These are phyloP conservation scores for Xylaria sp. DNA, from an alignment of 2,329 filamentous ascomycete genomes.

Conservation along the genomic window DNA sequence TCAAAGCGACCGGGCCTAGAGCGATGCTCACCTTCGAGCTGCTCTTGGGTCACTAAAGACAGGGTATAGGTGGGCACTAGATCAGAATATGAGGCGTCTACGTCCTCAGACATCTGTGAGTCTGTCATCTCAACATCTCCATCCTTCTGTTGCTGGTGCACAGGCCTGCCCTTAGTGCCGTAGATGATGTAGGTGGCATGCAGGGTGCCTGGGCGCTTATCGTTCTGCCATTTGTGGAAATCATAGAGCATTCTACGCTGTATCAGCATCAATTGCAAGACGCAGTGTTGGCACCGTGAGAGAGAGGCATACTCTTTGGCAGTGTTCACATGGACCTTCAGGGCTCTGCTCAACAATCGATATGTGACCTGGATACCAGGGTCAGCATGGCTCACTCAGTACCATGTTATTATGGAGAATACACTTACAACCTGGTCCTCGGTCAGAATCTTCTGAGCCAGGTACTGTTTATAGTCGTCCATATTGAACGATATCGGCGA, in stretches of 20 bases:
- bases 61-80: slow-evolving; percentile 68
- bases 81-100: slow-evolving; percentile 55
- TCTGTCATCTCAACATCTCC: slow-evolving; percentile 77
- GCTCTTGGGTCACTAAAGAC: slow-evolving; percentile 76
- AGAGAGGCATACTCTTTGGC: slow-evolving; percentile 80
- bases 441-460: slow-evolving; percentile 79
- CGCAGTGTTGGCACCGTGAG: neutral
- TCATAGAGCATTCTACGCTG: slow-evolving; percentile 82
- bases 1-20: neutral
- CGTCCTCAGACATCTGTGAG: slow-evolving; percentile 66
- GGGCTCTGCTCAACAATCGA: slow-evolving; percentile 80
- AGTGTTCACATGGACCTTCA: slow-evolving; percentile 85
- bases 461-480: slow-evolving; percentile 75
- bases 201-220: slow-evolving; percentile 77
- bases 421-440: slow-evolving; percentile 75
- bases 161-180: slow-evolving; percentile 67
- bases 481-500: slow-evolving; percentile 50
- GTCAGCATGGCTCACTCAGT: slow-evolving; percentile 29
- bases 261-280: slow-evolving; percentile 34
- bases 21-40: slow-evolving; percentile 69
- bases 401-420: neutral
- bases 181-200: slow-evolving; percentile 93
- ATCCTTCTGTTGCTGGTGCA: slow-evolving; percentile 56
- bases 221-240: slow-evolving; percentile 83
- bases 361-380: slow-evolving; percentile 77